phyloP scores from a whole-genome alignment of 75 land plant genomes.

The Cupressus sempervirens region DNA sequence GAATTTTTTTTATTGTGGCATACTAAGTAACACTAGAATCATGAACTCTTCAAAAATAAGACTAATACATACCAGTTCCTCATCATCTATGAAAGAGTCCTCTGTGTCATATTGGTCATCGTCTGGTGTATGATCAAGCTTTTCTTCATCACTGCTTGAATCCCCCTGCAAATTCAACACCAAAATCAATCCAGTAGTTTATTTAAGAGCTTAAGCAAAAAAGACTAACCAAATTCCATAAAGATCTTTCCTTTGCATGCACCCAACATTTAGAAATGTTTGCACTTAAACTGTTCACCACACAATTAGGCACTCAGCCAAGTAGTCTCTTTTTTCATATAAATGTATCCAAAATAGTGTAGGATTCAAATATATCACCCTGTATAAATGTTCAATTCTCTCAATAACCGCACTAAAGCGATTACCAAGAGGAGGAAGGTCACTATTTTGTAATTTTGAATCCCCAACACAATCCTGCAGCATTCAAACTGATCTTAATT shows the following conservation, averaged over 20 bases:
- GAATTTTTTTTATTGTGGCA: background rate
- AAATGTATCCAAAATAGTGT: background rate
- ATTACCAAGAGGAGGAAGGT: slow-evolving; percentile 24
- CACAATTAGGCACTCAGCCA: too few relatives aligned
- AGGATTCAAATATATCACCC: slow-evolving; percentile 32
- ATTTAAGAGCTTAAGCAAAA: background rate
- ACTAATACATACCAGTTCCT: slow-evolving; percentile 66
- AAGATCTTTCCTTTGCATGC: background rate
- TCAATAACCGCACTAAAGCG: slow-evolving; percentile 85
- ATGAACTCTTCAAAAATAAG: background rate
- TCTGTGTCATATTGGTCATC: slow-evolving; percentile 99
- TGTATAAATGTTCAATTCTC: slow-evolving; percentile 90
- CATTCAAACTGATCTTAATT: background rate
- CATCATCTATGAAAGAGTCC: slow-evolving; percentile 95
- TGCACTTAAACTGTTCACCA: background rate
- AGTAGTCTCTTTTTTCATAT: background rate
- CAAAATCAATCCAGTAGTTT: background rate
- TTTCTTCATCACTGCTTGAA: slow-evolving; percentile 71
- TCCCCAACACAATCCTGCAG: background rate
- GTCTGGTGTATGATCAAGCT: slow-evolving; percentile 68
- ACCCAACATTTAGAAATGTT: background rate
- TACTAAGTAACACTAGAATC: background rate
- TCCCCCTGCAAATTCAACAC: slow-evolving; percentile 44
- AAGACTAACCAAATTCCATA: background rate
- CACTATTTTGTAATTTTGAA: slow-evolving; percentile 1